Evolutionary conservation across 495 filamentous ascomycete genomes (phyloP).

Genomic region (Hypoxylon fuscum): DNA sequence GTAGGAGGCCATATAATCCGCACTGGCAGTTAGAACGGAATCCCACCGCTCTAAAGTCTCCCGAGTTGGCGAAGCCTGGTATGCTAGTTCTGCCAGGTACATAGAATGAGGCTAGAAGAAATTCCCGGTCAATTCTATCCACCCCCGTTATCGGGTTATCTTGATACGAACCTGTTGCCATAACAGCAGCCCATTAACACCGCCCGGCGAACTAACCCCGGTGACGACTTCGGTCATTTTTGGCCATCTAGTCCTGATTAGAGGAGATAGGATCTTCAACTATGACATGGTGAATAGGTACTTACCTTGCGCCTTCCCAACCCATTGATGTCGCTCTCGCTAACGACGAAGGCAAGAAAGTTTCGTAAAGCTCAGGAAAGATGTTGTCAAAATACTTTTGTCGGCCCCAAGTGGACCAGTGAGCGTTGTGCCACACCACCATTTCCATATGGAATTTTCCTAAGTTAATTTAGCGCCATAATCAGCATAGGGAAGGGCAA

Average conservation of each 20-base stretch:
- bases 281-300: too few relatives aligned
- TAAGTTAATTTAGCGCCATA: background rate
- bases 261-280: too few relatives aligned
- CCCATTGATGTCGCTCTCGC: slow-evolving; percentile 53
- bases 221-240: slow-evolving; percentile 59
- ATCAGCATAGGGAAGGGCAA: background rate
- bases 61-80: slow-evolving; percentile 43
- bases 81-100: slow-evolving; percentile 54
- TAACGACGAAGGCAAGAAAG: slow-evolving; percentile 52
- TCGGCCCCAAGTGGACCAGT: slow-evolving; percentile 56
- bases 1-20: slow-evolving; percentile 55
- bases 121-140: background rate
- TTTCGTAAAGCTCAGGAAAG: slow-evolving; percentile 51
- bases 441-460: slow-evolving; percentile 50
- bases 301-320: slow-evolving; percentile 52
- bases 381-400: slow-evolving; percentile 49
- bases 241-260: slow-evolving; percentile 49
- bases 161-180: slow-evolving; percentile 51
- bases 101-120: slow-evolving; percentile 45
- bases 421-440: slow-evolving; percentile 56
- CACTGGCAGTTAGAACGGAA: slow-evolving; percentile 44
- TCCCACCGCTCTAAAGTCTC: slow-evolving; percentile 52
- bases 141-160: background rate
- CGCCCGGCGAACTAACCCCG: slow-evolving; percentile 55
- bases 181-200: slow-evolving; percentile 52